A percentile compares a stretch with the other conserved stretches of the same genome.
Evolutionary conservation across 2,329 filamentous ascomycete species (phyloP).

Genomic region (Colletotrichum chlorophyti): DNA sequence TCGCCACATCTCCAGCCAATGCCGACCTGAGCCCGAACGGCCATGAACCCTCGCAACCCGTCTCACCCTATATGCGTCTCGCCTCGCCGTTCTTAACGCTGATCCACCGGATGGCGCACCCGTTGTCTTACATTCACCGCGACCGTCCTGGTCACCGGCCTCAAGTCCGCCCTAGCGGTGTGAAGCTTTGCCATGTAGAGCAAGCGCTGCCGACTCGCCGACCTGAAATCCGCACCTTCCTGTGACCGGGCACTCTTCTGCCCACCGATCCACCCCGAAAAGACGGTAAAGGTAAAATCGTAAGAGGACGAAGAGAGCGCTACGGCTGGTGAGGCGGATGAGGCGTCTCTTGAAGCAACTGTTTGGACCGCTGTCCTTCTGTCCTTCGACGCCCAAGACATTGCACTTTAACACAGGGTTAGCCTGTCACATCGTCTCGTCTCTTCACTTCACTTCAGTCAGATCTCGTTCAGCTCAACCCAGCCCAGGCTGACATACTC

Average conservation of each 20-base stretch:
- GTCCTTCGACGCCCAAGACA: constrained; percentile 2
- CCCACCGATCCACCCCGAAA: not conserved
- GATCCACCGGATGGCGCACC: not conserved
- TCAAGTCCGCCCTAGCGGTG: not conserved
- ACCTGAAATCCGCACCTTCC: no score
- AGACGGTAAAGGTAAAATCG: not conserved
- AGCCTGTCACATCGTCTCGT: constrained; percentile 1
- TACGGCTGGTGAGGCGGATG: constrained; percentile 2
- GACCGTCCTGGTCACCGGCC: not conserved
- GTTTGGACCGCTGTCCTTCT: constrained; percentile 4
- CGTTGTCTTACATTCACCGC: no score
- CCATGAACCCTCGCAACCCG: not conserved
- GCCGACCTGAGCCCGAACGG: no score
- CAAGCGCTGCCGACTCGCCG: not conserved
- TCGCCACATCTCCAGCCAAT: no score
- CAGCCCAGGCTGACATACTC: no score
- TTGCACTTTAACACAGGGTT: constrained; percentile 18
- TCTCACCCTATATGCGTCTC: not conserved
- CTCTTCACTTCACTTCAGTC: not conserved
- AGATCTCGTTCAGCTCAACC: constrained; percentile 1
- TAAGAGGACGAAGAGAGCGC: not conserved
- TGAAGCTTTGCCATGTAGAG: not conserved
- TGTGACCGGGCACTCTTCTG: no score
- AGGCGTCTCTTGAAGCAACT: constrained; percentile 12
- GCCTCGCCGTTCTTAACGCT: not conserved